These are phyloP conservation scores for Colletotrichum navitas DNA, from an alignment of 2,329 filamentous ascomycete genomes.

Conservation along the genomic window DNA sequence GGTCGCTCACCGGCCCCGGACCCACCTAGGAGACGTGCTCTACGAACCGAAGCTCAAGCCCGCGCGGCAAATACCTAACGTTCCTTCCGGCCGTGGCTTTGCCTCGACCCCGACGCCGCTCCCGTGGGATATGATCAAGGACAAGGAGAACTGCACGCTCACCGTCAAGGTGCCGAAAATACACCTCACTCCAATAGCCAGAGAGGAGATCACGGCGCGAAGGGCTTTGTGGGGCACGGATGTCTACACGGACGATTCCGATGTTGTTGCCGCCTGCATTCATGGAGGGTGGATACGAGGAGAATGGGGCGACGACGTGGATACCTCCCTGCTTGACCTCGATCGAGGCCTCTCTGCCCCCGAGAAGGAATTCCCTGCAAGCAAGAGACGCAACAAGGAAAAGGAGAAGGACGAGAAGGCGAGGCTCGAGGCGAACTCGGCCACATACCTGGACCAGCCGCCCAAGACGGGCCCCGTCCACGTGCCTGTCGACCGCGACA, in stretches of 20 bases:
- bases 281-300: conserved; percentile 94
- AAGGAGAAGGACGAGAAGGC: conserved; percentile 51
- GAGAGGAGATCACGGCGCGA: conserved; percentile 86
- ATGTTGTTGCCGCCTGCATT: conserved; percentile 91
- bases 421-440: conserved; percentile 50
- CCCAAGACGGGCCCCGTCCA: conserved; percentile 72
- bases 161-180: conserved; percentile 88
- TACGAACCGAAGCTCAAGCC: conserved; percentile 78
- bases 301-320: conserved; percentile 85
- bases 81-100: conserved; percentile 57
- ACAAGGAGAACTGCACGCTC: conserved; percentile 88
- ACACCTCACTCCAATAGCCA: conserved; percentile 76
- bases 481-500: conserved; percentile 77
- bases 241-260: conserved; percentile 95
- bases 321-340: conserved; percentile 74
- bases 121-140: conserved; percentile 77
- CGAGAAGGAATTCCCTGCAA: conserved; percentile 38
- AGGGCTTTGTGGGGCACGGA: conserved; percentile 93
- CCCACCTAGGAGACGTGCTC: conserved; percentile 86
- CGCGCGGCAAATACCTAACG: conserved; percentile 59
- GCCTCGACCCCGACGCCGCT: conserved; percentile 76
- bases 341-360: conserved; percentile 51
- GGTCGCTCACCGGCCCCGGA: conserved; percentile 77
- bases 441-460: conserved; percentile 64
- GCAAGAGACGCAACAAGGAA: conserved; percentile 52